A percentile compares a stretch with the other conserved stretches of the same genome.
Conservation (phyloP, 257 asterid species). For the Datura wrightii region DNA sequence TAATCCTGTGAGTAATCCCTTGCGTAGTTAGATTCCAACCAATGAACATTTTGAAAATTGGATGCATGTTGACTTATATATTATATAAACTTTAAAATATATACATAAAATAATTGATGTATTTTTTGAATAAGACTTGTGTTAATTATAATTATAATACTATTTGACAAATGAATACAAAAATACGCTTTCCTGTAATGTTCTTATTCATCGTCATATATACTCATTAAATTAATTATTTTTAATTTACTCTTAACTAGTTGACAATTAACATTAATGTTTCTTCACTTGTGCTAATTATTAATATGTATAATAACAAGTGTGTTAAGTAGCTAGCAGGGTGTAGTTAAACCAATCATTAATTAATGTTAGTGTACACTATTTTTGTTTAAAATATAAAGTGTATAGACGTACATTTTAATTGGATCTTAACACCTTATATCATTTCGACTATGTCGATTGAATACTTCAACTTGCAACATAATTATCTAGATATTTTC, state of each 20-base stretch:
- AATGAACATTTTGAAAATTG: not conserved
- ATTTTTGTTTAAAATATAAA: not conserved
- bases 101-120: not conserved
- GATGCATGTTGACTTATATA: constrained; percentile 11
- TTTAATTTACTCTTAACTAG: not conserved
- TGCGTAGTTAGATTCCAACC: not conserved
- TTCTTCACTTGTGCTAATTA: not conserved
- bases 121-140: not conserved
- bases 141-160: not conserved
- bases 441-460: too few species aligned
- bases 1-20: not conserved
- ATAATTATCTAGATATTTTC: not conserved
- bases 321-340: not conserved
- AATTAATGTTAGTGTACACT: not conserved
- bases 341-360: not conserved
- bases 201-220: constrained; percentile 16
- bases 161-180: not conserved
- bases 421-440: not conserved
- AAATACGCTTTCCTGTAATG: not conserved
- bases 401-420: not conserved
- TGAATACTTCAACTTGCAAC: not conserved
- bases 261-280: not conserved
- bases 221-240: not conserved
- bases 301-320: not conserved
- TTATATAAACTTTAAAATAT: not conserved